Evolutionary conservation across 2,329 filamentous ascomycete genomes (phyloP), one percentile per base, ranked within the genome.

Genomic region (Hysterium pulicare): DNA sequence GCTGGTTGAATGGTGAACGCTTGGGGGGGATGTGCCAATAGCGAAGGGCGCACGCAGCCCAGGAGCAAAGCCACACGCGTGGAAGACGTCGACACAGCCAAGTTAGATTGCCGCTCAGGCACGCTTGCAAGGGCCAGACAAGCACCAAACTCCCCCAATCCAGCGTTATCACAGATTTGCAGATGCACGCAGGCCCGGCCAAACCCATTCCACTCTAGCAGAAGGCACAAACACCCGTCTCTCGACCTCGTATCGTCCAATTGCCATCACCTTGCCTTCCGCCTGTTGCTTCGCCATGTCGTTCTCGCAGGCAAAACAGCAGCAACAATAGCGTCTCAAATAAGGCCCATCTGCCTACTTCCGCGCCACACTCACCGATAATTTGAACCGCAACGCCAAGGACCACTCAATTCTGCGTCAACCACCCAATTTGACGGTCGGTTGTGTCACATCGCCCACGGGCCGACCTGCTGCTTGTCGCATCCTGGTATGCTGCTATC

Each of bases 1-100:
- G 39, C 40, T 20, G 42, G 17, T 20, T 34, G 40, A 43, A 47
- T 47, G 44, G 47, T 44, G 51, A 45, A 44, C 49, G 46, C 49
- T 46, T 42, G 19, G 23, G 38, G 36, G 40, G 17, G 21, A 17
- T 24, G 17, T 21, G 47, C 22, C 16, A 33, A 33, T 38, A 36
- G 38, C 23, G 26, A 20, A 28, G 19, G 19, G 23, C 11, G 11
- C 10, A 4, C 21, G 4, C 11, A 17, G n/a, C 32, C 11, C 6
- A 3, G 11, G 32, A 19, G 32, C 17, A 15, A 34, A 34, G 32
- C 32, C 32, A 34, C 32, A 34, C 13, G n/a, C 32, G 21, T 34
- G 16, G 32, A 34, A 34, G 16, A 19, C 28, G 4, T n/a, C 28
- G 28, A 32, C 4, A 13, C 5, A 32, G 13, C 13, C 3, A 11